phyloP scores from a whole-genome alignment of 352 stramenopile genomes.

The Ophiocytium majus region DNA sequence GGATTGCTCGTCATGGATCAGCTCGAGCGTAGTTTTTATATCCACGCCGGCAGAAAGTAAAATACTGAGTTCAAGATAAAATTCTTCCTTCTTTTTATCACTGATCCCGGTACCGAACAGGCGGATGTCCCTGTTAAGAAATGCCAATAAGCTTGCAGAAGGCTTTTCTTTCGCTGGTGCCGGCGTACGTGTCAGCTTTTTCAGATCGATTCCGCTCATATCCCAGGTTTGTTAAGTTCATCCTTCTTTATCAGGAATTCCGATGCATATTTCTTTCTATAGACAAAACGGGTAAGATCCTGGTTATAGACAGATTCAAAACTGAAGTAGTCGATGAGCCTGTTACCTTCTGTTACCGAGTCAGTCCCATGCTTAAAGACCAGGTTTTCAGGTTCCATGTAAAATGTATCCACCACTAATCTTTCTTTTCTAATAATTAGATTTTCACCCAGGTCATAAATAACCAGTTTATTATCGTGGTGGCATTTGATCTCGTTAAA shows the following conservation, averaged over 20 bases:
- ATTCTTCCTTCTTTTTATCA: conserved; percentile 16
- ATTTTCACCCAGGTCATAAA: background rate
- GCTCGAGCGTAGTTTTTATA: background rate
- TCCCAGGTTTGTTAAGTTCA: background rate
- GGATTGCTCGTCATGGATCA: background rate
- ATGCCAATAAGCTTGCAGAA: background rate
- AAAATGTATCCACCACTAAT: conserved; percentile 1
- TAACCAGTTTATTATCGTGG: background rate
- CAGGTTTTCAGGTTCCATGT: background rate
- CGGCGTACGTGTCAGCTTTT: background rate
- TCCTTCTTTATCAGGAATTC: background rate
- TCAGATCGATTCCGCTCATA: background rate
- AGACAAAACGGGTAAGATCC: background rate
- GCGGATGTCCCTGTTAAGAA: background rate
- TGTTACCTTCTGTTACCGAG: background rate
- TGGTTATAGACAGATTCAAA: conserved; percentile 8
- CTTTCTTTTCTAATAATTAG: background rate
- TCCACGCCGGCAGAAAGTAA: background rate
- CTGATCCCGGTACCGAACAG: background rate
- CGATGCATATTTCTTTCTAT: conserved; percentile 2
- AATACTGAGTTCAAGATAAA: conserved; percentile 15
- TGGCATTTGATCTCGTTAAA: background rate
- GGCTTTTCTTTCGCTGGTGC: background rate
- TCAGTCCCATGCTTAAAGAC: background rate
- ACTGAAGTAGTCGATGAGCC: background rate